Evolutionary conservation across 345 rosid species (phyloP), one percentile per base, ranked within the genome.

Genomic region (Raphanus sativus): DNA sequence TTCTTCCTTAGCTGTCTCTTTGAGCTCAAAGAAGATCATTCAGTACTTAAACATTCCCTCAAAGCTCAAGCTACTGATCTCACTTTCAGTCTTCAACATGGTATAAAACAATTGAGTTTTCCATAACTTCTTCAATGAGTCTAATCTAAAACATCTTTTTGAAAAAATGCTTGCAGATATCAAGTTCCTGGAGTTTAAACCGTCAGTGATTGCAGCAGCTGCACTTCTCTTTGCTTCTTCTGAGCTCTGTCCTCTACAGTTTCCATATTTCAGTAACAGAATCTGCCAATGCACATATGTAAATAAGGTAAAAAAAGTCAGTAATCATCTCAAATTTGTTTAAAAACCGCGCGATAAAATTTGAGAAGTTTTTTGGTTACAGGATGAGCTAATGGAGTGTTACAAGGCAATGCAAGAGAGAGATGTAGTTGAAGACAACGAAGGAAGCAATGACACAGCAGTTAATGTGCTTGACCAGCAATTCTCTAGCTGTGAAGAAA

Each of bases 171-270:
- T 55, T 78, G 71, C 87, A 93, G 98, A 87, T 66, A 69, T 81
- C 42, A 80, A 73, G 68, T 68, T 88, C 70, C 66, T 89, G 32
- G 87, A 81, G 81, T 89, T 90, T 86, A 93, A 86, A 85, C 91
- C 98, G 71, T 93, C 98, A 13, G 70, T 87, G 15, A 76, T 85
- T 4, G 91, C 94, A 28, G 97, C 90, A 15, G 85, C 98, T 9
- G 84, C 97, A 5, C 84, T 90, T 80, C 91, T 93, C 81, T 60
- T 71, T 65, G 88, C 88, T 64, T 83, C 87, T 63, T 89, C 75
- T 10, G 86, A 86, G 71, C 86, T 88, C 2, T 82, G 87, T 66
- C 91, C 94, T 26, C 55, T 59, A 73, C 89, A 84, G 34, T 84
- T 87, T 65, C 65, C 62, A 33, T 76, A 82, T 81, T 86, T 87